Conservation (phyloP, 371 early-diverging fungal species). For the Amoeboaphelidium protococcarum region DNA sequence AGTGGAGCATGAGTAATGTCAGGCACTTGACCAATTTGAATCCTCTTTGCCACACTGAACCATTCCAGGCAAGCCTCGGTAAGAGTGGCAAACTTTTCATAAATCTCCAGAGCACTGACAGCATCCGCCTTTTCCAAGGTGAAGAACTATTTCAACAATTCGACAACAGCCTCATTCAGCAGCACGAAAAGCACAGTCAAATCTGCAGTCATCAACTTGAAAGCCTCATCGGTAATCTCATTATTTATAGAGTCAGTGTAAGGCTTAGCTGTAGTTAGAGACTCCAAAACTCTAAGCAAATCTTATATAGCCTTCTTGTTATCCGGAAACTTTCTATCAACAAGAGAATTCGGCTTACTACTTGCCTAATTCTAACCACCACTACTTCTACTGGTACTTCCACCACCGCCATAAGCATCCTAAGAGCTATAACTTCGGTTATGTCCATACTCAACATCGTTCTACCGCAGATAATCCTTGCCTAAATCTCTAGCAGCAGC, state of each 20-base stretch:
- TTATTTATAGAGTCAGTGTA: slow-evolving; percentile 55
- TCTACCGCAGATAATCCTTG: slow-evolving; percentile 28
- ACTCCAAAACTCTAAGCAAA: not conserved
- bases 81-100: slow-evolving; percentile 61
- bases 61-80: slow-evolving; percentile 48
- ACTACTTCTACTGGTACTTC: slow-evolving; percentile 45
- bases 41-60: slow-evolving; percentile 40
- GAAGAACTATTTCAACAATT: slow-evolving; percentile 44
- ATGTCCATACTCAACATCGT: slow-evolving; percentile 16
- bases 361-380: slow-evolving; percentile 19
- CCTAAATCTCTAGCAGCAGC: slow-evolving; percentile 37
- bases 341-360: not conserved
- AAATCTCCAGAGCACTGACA: slow-evolving; percentile 46
- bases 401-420: slow-evolving; percentile 47
- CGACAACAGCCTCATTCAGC: slow-evolving; percentile 70
- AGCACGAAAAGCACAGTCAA: slow-evolving; percentile 56
- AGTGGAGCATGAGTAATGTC: slow-evolving; percentile 52
- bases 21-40: slow-evolving; percentile 43
- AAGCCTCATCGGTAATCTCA: slow-evolving; percentile 57
- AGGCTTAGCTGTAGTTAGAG: slow-evolving; percentile 19
- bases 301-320: not conserved
- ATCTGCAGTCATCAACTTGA: slow-evolving; percentile 55
- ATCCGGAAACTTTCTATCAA: not conserved
- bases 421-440: slow-evolving; percentile 41
- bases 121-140: slow-evolving; percentile 59